Percentiles rank a stretch among this genome's conserved stretches.
Conservation (phyloP, 2,329 filamentous ascomycete genomes). For the Trichophyton verrucosum region DNA sequence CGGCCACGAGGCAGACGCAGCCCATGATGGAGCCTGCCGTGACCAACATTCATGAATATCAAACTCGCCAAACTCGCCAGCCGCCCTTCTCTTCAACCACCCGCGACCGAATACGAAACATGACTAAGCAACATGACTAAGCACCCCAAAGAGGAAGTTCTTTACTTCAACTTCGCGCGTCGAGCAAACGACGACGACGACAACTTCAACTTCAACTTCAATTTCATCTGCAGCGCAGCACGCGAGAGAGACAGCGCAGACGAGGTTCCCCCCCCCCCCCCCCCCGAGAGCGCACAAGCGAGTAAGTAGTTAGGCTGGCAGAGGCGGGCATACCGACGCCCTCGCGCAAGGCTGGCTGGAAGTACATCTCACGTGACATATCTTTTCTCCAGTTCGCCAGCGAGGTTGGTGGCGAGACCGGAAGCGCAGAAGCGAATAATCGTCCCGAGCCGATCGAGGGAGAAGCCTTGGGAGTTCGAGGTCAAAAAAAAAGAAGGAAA, state of each 20-base stretch:
- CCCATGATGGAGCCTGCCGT: not conserved
- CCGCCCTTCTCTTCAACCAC: not conserved
- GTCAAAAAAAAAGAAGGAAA: too few species aligned
- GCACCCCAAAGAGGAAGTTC: not conserved
- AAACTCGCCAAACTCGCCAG: not conserved
- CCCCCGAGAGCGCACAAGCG: too few species aligned
- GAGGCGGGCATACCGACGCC: too few species aligned
- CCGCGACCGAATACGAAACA: not conserved
- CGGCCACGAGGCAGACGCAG: too few species aligned
- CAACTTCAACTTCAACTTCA: too few species aligned
- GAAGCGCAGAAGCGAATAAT: not conserved
- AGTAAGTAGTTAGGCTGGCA: too few species aligned
- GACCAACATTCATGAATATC: not conserved
- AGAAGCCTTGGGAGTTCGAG: not conserved
- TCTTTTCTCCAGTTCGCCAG: not conserved
- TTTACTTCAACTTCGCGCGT: not conserved
- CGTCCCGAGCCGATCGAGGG: not conserved
- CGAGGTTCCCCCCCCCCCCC: too few species aligned
- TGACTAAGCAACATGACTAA: not conserved
- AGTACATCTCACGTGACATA: not conserved
- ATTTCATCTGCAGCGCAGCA: too few species aligned
- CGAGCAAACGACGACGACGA: not conserved
- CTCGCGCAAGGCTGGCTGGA: too few species aligned
- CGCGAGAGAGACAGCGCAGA: too few species aligned
- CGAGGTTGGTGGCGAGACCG: not conserved